Conservation (phyloP, 2,329 filamentous ascomycete genomes). For the Ceratocystis ficicola region DNA sequence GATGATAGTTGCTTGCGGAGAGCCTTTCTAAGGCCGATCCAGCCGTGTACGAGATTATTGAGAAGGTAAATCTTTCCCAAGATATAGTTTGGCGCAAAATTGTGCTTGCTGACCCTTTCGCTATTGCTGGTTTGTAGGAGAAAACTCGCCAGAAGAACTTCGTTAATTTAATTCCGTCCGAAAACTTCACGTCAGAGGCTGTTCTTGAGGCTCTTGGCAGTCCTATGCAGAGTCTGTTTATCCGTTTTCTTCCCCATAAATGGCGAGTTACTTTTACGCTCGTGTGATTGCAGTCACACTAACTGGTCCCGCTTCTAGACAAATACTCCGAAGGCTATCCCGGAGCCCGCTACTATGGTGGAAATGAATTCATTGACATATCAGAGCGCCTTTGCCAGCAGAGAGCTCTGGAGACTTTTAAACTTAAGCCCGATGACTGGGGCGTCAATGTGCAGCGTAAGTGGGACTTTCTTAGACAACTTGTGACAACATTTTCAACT, state of each 20-base stretch:
- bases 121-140: conserved; percentile 45
- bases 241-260: neutral
- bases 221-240: conserved; percentile 73
- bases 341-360: conserved; percentile 89
- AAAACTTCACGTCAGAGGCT: conserved; percentile 90
- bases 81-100: conserved; percentile 11
- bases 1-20: conserved; percentile 58
- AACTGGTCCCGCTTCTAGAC: conserved; percentile 39
- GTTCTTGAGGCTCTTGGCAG: conserved; percentile 84
- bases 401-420: conserved; percentile 77
- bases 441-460: conserved; percentile 88
- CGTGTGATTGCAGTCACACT: neutral
- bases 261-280: neutral
- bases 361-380: conserved; percentile 91
- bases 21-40: conserved; percentile 77
- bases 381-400: conserved; percentile 82
- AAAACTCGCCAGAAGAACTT: conserved; percentile 95
- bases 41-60: conserved; percentile 73
- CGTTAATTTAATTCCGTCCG: conserved; percentile 91
- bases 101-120: neutral
- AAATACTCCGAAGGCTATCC: conserved; percentile 99
- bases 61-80: conserved; percentile 51
- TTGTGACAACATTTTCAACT: conserved; percentile 14
- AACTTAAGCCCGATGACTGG: conserved; percentile 75
- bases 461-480: conserved; percentile 26